Percentiles rank a stretch among this genome's conserved stretches.
Conservation (phyloP, 805 yeast genomes). For the Sugiyamaella americana region DNA sequence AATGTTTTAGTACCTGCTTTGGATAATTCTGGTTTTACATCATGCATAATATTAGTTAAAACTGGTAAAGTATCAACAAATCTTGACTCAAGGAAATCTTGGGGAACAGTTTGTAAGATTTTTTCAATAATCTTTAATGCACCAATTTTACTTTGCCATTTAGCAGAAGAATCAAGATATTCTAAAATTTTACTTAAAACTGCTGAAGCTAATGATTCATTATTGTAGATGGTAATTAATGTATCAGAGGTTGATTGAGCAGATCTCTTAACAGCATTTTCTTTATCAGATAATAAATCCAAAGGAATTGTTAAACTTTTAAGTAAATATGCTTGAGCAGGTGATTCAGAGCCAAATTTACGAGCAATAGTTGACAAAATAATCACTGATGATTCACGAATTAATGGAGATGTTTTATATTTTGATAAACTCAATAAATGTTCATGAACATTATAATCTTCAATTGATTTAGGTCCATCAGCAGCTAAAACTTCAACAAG, state of each 20-base stretch:
- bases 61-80: slow-evolving; percentile 78
- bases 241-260: slow-evolving; percentile 76
- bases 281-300: slow-evolving; percentile 80
- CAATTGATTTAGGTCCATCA: slow-evolving; percentile 43
- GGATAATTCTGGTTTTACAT: slow-evolving; percentile 93
- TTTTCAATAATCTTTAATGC: slow-evolving; percentile 70
- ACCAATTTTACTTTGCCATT: slow-evolving; percentile 86
- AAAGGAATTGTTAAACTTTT: slow-evolving; percentile 57
- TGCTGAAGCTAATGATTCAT: slow-evolving; percentile 70
- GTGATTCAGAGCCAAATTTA: slow-evolving; percentile 59
- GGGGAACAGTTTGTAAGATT: slow-evolving; percentile 71
- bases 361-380: slow-evolving; percentile 53
- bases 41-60: slow-evolving; percentile 84
- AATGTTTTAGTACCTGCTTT: slow-evolving; percentile 72
- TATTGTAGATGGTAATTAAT: slow-evolving; percentile 61
- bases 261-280: slow-evolving; percentile 74
- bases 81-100: slow-evolving; percentile 75
- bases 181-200: slow-evolving; percentile 54
- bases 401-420: slow-evolving; percentile 64
- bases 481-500: slow-evolving; percentile 46
- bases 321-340: slow-evolving; percentile 68
- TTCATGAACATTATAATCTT: slow-evolving; percentile 61
- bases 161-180: slow-evolving; percentile 75
- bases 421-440: slow-evolving; percentile 61
- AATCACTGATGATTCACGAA: slow-evolving; percentile 71